Base-by-base conservation (phyloP, 2,329 filamentous ascomycete species). In the Stachybotrys chartarum region DNA sequence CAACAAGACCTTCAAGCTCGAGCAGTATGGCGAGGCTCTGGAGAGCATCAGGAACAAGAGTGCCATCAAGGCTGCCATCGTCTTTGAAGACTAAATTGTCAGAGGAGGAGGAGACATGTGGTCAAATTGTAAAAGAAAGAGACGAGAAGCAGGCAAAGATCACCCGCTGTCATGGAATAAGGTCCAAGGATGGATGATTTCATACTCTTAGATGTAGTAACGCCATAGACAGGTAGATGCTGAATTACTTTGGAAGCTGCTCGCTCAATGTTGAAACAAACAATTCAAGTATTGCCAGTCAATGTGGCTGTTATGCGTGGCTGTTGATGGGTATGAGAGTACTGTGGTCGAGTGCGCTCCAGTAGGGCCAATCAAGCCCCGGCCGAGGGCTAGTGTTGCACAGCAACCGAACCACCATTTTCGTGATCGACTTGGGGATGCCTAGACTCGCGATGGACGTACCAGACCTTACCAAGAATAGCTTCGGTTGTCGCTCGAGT, bases 21-120 rank as follows among this genome's bases (percentile, higher is more conserved):
- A 90, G 66, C 79, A 90, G 67, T 90, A 85, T 79, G 82, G 75
- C 50, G 83, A 88, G 67, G 87, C 85, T 58, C 73, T 90, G 60
- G 82, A 88, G 68, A 79, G 82, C 56, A 88, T 90, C 76, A 82
- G 78, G 64, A 85, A 87, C 72, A 88, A 89, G 77, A 81, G 75
- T 54, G 86, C 85, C 57, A 88, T 90, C 67, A 90, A 90, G 77
- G 86, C 86, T 53, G 85, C 84, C 16, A 88, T 90, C 68, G 80
- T 84, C 50, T 89, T 88, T 63, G 85, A 88, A 58, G 32, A 42
- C 12, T 32, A 14, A 55, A 62, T 24, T 2, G 55, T 42, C 14
- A 42, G 35, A 10, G 5, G 10, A 42, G 4, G 24, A 42, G 5
- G 5, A 42, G 35, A 42, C 35, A 42, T 3, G 14, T 42, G 35